Evolutionary conservation across 805 yeast species (phyloP).

Genomic region (Suhomyces vadensis): DNA sequence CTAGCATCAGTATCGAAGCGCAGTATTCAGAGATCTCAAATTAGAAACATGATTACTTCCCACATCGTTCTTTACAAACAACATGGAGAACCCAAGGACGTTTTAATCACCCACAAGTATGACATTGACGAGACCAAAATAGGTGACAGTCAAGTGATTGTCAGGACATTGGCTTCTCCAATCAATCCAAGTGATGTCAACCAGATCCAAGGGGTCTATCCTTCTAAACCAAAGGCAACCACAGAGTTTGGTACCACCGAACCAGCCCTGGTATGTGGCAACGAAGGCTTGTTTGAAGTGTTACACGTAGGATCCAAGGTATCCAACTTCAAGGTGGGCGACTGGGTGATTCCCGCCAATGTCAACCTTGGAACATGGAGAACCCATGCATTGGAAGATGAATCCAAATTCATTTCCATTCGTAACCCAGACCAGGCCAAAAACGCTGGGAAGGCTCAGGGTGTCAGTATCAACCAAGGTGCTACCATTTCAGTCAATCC

Average conservation of each 20-base stretch:
- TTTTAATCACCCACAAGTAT: slow-evolving; percentile 52
- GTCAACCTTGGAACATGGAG: slow-evolving; percentile 95
- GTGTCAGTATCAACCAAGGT: slow-evolving; percentile 54
- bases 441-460: slow-evolving; percentile 29
- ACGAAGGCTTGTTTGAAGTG: slow-evolving; percentile 91
- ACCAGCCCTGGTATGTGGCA: slow-evolving; percentile 86
- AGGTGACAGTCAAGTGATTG: slow-evolving; percentile 31
- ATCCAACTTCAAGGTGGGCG: slow-evolving; percentile 57
- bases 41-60: slow-evolving; percentile 46
- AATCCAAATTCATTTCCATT: slow-evolving; percentile 56
- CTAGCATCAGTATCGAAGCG: not conserved
- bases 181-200: slow-evolving; percentile 48
- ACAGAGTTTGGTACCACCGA: slow-evolving; percentile 55
- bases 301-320: slow-evolving; percentile 65
- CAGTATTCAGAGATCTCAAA: slow-evolving; percentile 3
- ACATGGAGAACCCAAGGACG: slow-evolving; percentile 68
- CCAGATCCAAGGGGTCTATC: slow-evolving; percentile 49
- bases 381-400: slow-evolving; percentile 62
- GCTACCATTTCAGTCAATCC: slow-evolving; percentile 94
- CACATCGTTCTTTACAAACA: slow-evolving; percentile 66
- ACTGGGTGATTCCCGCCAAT: slow-evolving; percentile 80
- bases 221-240: slow-evolving; percentile 50
- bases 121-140: slow-evolving; percentile 49
- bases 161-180: slow-evolving; percentile 42
- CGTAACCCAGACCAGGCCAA: slow-evolving; percentile 53